phyloP scores from a whole-genome alignment of 2,329 filamentous ascomycete genomes.

The Capronia americana region DNA sequence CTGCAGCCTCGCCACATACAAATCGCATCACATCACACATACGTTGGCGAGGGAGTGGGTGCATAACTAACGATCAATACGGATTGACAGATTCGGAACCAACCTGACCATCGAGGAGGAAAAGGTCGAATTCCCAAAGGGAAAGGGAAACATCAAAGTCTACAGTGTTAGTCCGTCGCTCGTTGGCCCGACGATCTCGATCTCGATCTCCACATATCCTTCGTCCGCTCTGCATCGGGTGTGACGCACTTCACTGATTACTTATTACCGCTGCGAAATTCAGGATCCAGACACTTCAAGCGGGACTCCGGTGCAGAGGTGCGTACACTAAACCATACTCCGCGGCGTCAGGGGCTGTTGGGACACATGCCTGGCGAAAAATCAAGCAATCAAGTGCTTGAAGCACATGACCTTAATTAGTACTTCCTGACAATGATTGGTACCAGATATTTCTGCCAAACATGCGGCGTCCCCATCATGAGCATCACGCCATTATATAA shows the following conservation, averaged over 20 bases:
- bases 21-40: too few relatives aligned
- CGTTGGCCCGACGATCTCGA: background rate
- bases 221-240: background rate
- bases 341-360: background rate
- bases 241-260: background rate
- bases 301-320: constrained; percentile 51
- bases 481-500: constrained; percentile 50
- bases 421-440: background rate
- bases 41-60: too few relatives aligned
- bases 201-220: too few relatives aligned
- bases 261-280: background rate
- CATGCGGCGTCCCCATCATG: constrained; percentile 57
- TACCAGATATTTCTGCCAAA: constrained; percentile 53
- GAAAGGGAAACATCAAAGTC: constrained; percentile 52
- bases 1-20: too few relatives aligned
- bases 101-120: constrained; percentile 45
- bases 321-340: background rate
- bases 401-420: background rate
- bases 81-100: constrained; percentile 27
- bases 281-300: constrained; percentile 54
- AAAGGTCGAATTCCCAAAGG: constrained; percentile 55
- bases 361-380: background rate
- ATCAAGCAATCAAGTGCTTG: background rate
- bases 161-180: constrained; percentile 43
- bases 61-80: too few relatives aligned